phyloP scores from a whole-genome alignment of 2,329 filamentous ascomycete genomes.

The Berkeleyomyces basicola region DNA sequence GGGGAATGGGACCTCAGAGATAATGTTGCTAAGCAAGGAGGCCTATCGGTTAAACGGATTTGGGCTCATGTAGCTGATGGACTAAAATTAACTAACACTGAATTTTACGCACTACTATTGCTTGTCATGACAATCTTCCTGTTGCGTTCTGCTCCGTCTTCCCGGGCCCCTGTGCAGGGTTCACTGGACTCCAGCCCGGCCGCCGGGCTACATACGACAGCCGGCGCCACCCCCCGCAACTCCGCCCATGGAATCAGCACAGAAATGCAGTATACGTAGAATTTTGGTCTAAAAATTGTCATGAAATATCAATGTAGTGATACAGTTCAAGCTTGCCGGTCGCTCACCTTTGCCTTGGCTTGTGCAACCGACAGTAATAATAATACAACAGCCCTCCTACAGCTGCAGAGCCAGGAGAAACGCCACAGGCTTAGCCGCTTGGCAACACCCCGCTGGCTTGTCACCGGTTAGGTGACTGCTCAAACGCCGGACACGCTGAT shows the following conservation, averaged over 20 bases:
- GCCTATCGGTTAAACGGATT: background rate
- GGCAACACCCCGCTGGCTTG: background rate
- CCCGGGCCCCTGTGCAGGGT: too few species aligned
- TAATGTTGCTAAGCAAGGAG: background rate
- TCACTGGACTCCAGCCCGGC: too few species aligned
- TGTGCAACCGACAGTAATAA: background rate
- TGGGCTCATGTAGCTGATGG: too few species aligned
- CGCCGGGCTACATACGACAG: background rate
- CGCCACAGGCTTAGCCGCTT: background rate
- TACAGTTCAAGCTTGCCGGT: background rate
- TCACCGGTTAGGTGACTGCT: background rate
- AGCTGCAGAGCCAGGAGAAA: background rate
- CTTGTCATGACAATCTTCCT: too few species aligned
- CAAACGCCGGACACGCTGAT: constrained; percentile 13
- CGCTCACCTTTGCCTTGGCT: background rate
- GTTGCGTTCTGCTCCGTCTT: too few species aligned
- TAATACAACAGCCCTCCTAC: background rate
- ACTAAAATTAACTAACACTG: too few species aligned
- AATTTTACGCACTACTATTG: too few species aligned
- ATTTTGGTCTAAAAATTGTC: background rate
- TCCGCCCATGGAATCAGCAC: background rate
- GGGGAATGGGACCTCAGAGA: background rate
- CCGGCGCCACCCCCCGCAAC: background rate
- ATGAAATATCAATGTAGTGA: background rate
- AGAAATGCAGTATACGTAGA: background rate